phyloP scores from a whole-genome alignment of 2,329 filamentous ascomycete genomes.

The Cladobotryum mycophilum region DNA sequence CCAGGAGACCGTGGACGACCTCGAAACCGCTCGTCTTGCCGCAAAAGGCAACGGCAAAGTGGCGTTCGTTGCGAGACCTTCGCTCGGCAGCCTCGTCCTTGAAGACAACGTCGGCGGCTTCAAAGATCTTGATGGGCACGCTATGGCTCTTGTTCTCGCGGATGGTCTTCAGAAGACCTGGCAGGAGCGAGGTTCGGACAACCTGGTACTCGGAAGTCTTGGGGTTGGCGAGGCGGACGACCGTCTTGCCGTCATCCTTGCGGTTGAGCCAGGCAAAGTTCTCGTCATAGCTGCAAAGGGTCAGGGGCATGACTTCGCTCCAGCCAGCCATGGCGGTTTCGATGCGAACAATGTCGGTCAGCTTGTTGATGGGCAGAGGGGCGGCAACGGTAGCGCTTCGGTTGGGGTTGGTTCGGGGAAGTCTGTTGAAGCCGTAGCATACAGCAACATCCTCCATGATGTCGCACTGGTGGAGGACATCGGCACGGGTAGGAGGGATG shows the following conservation, averaged over 20 bases:
- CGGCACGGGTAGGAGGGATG: slow-evolving; percentile 83
- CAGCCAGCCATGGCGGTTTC: slow-evolving; percentile 93
- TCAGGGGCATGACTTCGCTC: slow-evolving; percentile 93
- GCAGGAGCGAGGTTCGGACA: slow-evolving; percentile 78
- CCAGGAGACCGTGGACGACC: slow-evolving; percentile 86
- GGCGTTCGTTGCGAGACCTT: slow-evolving; percentile 84
- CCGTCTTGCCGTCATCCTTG: slow-evolving; percentile 76
- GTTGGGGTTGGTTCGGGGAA: slow-evolving; percentile 80
- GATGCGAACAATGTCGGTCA: slow-evolving; percentile 80
- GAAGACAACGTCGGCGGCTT: slow-evolving; percentile 85
- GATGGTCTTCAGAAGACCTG: slow-evolving; percentile 87
- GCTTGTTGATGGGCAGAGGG: slow-evolving; percentile 87
- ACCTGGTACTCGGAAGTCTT: slow-evolving; percentile 93
- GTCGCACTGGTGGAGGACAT: slow-evolving; percentile 93
- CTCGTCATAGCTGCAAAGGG: slow-evolving; percentile 95
- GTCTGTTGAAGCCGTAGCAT: slow-evolving; percentile 94
- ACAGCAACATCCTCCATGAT: slow-evolving; percentile 99
- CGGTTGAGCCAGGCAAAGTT: slow-evolving; percentile 96
- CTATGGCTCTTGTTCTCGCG: slow-evolving; percentile 86
- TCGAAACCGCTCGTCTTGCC: slow-evolving; percentile 94
- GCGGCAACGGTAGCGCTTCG: slow-evolving; percentile 82
- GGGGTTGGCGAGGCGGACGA: slow-evolving; percentile 81
- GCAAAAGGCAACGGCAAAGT: slow-evolving; percentile 94
- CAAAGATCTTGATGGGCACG: slow-evolving; percentile 87
- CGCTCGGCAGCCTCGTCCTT: slow-evolving; percentile 79